Conservation (phyloP, 192 early-diverging fungal species). For the Diversispora epigaea region DNA sequence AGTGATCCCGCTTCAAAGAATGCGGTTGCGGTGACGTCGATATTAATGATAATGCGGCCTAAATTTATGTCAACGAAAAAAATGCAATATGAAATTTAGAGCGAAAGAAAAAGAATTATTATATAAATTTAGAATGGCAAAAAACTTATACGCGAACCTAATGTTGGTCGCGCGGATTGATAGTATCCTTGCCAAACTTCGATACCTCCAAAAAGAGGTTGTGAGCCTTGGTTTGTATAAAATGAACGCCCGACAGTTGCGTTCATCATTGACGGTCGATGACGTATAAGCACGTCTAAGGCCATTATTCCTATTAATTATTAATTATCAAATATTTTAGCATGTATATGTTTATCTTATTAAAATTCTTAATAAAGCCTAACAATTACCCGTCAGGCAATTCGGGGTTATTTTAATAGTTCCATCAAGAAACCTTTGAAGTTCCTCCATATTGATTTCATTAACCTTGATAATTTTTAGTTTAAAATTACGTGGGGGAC, state of each 20-base stretch:
- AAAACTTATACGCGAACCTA: neutral
- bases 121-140: too few relatives aligned
- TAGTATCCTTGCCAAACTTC: constrained; percentile 94
- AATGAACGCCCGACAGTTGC: constrained; percentile 86
- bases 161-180: constrained; percentile 72
- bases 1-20: constrained; percentile 69
- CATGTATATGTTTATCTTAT: neutral
- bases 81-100: neutral
- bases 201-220: constrained; percentile 61
- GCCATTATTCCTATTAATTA: constrained; percentile 58
- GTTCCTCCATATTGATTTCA: constrained; percentile 66
- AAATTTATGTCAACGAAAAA: neutral
- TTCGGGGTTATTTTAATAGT: constrained; percentile 40
- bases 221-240: constrained; percentile 67
- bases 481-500: constrained; percentile 57
- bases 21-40: constrained; percentile 67
- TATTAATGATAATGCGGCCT: constrained; percentile 64
- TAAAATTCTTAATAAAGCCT: constrained; percentile 1
- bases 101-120: neutral
- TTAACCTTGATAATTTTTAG: constrained; percentile 63
- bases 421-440: constrained; percentile 54
- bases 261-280: constrained; percentile 70
- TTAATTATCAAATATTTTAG: neutral
- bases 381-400: constrained; percentile 38
- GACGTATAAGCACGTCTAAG: constrained; percentile 79